Evolutionary conservation across 2,329 filamentous ascomycete genomes (phyloP).

Genomic region (Acrocalymma vagum): DNA sequence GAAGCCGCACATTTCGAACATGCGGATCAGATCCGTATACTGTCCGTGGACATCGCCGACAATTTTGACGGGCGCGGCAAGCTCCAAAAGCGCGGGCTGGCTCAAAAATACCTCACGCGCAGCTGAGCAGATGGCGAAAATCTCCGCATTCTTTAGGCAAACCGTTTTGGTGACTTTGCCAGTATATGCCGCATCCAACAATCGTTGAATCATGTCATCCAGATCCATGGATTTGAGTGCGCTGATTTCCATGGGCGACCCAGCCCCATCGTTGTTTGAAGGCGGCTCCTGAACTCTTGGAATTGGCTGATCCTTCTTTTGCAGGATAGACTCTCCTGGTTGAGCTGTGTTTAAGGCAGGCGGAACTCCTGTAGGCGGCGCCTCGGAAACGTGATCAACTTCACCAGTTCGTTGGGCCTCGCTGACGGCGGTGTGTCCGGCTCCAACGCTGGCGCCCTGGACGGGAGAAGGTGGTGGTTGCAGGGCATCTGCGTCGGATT

Average conservation of each 20-base stretch:
- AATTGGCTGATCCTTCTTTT: conserved; percentile 77
- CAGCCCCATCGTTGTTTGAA: conserved; percentile 57
- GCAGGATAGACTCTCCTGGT: conserved; percentile 88
- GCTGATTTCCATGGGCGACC: conserved; percentile 78
- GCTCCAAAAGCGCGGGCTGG: conserved; percentile 89
- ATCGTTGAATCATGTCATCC: conserved; percentile 94
- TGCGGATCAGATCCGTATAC: conserved; percentile 92
- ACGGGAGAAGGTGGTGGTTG: conserved; percentile 83
- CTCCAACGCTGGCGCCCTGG: conserved; percentile 76
- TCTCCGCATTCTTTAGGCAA: conserved; percentile 96
- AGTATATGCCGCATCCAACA: conserved; percentile 93
- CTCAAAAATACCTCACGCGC: conserved; percentile 89
- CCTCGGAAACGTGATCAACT: conserved; percentile 93
- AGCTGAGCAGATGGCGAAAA: conserved; percentile 89
- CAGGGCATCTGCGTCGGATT: conserved; percentile 41
- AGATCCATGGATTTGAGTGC: conserved; percentile 93
- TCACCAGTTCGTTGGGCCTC: conserved; percentile 87
- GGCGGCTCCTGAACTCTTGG: conserved; percentile 66
- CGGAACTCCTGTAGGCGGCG: conserved; percentile 74
- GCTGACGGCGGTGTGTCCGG: conserved; percentile 78
- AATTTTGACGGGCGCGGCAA: conserved; percentile 96
- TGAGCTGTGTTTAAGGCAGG: conserved; percentile 67
- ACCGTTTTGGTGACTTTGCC: conserved; percentile 98
- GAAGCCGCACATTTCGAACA: conserved; percentile 99
- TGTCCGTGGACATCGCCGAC: conserved; percentile 97